A percentile compares a stretch with the other conserved stretches of the same genome.
Evolutionary conservation across 768 basidiomycete species (phyloP).

Genomic region (Mycena olivaceomarginata): DNA sequence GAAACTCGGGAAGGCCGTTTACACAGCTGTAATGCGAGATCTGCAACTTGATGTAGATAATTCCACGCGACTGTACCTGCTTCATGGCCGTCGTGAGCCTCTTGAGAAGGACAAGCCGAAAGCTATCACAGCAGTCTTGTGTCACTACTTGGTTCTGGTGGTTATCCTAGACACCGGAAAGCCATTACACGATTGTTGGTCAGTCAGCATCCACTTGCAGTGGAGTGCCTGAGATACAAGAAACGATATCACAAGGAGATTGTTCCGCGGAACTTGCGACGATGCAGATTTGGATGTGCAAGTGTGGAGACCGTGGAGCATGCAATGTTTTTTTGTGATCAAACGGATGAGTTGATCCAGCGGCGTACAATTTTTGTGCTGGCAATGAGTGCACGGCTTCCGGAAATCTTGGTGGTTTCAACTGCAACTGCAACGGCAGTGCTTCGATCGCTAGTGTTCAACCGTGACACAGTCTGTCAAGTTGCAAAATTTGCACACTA

Average conservation of each 20-base stretch:
- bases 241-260: background rate
- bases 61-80: no score
- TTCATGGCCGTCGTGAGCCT: no score
- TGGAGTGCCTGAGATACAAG: constrained; percentile 10
- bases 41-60: no score
- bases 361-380: background rate
- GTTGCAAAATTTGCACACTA: no score
- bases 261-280: background rate
- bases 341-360: background rate
- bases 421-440: background rate
- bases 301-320: constrained; percentile 17
- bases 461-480: background rate
- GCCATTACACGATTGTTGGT: no score
- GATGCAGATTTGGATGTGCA: constrained; percentile 8
- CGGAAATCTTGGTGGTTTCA: background rate
- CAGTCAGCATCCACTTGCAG: constrained; percentile 12
- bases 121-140: no score
- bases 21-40: no score
- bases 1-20: no score
- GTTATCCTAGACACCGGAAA: no score
- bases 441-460: background rate
- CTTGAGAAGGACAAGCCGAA: no score
- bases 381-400: background rate
- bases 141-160: no score
- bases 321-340: background rate